Base-by-base conservation (phyloP, 345 rosid species). In the Diplotaxis tenuifolia region DNA sequence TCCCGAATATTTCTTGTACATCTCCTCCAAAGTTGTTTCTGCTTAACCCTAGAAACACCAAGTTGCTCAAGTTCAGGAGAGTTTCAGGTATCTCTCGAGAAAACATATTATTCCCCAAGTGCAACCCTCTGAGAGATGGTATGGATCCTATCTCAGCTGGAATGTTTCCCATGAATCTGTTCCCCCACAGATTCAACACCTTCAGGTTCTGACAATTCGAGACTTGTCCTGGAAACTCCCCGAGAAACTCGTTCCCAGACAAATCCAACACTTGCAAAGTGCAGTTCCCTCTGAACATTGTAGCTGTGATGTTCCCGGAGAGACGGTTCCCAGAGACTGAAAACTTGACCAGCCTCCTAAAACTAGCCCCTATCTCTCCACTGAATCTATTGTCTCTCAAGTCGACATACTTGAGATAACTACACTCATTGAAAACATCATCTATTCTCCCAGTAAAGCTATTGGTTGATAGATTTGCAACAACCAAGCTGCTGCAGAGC, bases 1-100 rank as follows among this genome's bases (percentile, higher is more conserved):
- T 86, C 55, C 98, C 97, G 25, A 94, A 84, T 45, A 84, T 89
- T 25, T 47, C 73, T 34, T 89, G 98, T 34, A 94, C 68, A 0
- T 87, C 82, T 18, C 91, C 97, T 27, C 84, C 73, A 77, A 94
- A 94, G 0, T 67, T 64, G 74, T 88, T 94, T 63, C 32, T 80
- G 84, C 98, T 91, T 75, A 94, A 73, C 28, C 88, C 98, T 75
- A 94, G 50, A 45, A 82, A 82, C 18, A 49, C 79, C 83, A 94
- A 71, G 14, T 81, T 88, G 23, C 63, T 79, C 75, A 94, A 75
- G 66, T 82, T 81, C 58, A 89, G 29, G 9, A 94, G 83, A 22
- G 93, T 79, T 65, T 87, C 89, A 0, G 97, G 96, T 56, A 94
- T 85, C 22, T 60, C 79, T 3, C 76, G 70, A 16, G 81, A 76